Conservation (phyloP, 2,329 filamentous ascomycete species). For the Alternaria sp. region DNA sequence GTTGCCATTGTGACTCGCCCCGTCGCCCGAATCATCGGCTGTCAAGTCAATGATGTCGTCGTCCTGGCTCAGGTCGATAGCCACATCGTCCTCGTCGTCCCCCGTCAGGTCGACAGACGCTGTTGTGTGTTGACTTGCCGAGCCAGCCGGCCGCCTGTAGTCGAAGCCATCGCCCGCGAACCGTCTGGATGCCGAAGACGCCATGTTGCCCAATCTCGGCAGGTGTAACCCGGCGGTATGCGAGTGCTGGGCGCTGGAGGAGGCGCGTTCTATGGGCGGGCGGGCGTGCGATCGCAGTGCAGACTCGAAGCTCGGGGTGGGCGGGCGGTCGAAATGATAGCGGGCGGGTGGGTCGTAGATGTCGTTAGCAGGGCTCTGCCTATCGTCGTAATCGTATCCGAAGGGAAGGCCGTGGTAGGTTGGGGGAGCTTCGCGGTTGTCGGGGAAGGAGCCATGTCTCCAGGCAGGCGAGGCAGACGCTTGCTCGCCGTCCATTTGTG, state of each 20-base stretch:
- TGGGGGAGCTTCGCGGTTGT: conserved; percentile 3
- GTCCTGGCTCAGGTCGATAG: conserved; percentile 17
- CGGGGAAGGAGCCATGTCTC: conserved; percentile 12
- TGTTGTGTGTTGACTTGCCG: conserved; percentile 23
- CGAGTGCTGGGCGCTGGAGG: conserved; percentile 3
- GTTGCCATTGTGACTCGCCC: conserved; percentile 16
- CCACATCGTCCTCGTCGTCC: conserved; percentile 19
- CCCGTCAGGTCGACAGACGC: conserved; percentile 51
- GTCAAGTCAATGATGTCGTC: conserved; percentile 42
- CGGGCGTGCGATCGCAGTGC: conserved; percentile 3
- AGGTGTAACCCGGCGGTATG: conserved; percentile 23
- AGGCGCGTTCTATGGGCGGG: conserved; percentile 1
- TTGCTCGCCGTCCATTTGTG: conserved; percentile 40
- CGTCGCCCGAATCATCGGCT: conserved; percentile 33
- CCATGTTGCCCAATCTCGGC: conserved; percentile 33
- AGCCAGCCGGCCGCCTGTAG: conserved; percentile 58
- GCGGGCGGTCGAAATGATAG: conserved; percentile 1
- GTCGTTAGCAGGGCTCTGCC: not conserved
- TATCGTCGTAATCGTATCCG: not conserved
- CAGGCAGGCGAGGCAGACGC: conserved; percentile 37
- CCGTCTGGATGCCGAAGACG: conserved; percentile 39
- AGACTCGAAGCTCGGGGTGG: conserved; percentile 3
- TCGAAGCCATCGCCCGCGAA: conserved; percentile 63
- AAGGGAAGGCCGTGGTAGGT: conserved; percentile 3
- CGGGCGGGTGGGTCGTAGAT: not conserved